phyloP scores from a whole-genome alignment of 306 rosid species.

The Rosa lucieae region DNA sequence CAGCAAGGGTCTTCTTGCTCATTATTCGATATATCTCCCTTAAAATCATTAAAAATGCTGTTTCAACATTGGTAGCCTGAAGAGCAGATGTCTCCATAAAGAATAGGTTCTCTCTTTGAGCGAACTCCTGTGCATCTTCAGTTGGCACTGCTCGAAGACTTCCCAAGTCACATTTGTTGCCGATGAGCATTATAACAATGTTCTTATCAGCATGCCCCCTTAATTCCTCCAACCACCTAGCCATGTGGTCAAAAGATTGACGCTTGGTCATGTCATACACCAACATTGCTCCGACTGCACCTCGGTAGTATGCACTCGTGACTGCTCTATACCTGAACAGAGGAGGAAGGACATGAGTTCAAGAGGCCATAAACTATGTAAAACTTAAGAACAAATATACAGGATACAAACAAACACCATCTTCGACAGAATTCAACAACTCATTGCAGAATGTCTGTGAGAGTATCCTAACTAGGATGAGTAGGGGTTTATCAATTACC shows the following conservation, averaged over 20 bases:
- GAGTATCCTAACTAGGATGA: too few species aligned
- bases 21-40: conserved; percentile 69
- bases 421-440: too few species aligned
- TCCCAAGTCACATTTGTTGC: conserved; percentile 81
- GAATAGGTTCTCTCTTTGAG: conserved; percentile 86
- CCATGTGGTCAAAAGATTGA: conserved; percentile 92
- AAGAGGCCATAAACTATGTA: neutral
- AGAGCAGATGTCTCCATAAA: conserved; percentile 96
- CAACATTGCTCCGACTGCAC: conserved; percentile 93
- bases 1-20: conserved; percentile 62
- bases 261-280: conserved; percentile 87
- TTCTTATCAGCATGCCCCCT: conserved; percentile 79
- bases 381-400: neutral
- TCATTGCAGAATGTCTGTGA: too few species aligned
- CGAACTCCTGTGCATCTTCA: conserved; percentile 91
- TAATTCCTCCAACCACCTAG: conserved; percentile 82
- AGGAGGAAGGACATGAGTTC: neutral
- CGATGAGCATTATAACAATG: conserved; percentile 78
- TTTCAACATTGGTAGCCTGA: conserved; percentile 84
- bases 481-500: neutral
- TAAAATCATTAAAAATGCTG: conserved; percentile 72
- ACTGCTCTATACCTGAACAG: conserved; percentile 79
- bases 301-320: conserved; percentile 90
- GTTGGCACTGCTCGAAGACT: conserved; percentile 83
- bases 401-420: too few species aligned